These are phyloP conservation scores for Amaranthus hypochondriacus DNA, from an alignment of 148 eudicot genomes.

Conservation along the genomic window DNA sequence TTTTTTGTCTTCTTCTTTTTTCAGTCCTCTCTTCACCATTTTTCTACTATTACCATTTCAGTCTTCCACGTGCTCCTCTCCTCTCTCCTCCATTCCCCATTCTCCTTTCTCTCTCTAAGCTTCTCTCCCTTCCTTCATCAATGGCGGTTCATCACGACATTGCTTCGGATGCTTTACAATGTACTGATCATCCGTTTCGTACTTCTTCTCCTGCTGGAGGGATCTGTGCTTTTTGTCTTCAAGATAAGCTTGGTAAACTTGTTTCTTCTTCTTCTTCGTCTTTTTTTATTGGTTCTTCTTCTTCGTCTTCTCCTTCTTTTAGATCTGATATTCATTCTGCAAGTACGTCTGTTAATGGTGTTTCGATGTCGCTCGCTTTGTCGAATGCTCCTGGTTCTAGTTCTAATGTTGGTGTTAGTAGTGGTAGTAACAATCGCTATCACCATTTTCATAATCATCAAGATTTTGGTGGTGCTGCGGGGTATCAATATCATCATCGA, in stretches of 20 bases:
- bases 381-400: too few species aligned
- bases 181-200: conserved; percentile 54
- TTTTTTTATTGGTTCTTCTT: conserved; percentile 38
- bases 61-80: too few species aligned
- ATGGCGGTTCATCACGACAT: conserved; percentile 34
- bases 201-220: conserved; percentile 47
- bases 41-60: too few species aligned
- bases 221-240: conserved; percentile 93
- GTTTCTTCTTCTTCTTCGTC: conserved; percentile 71
- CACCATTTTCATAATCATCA: background rate
- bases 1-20: too few species aligned
- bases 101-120: background rate
- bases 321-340: conserved; percentile 39
- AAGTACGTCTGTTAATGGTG: too few species aligned
- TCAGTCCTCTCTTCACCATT: too few species aligned
- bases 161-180: conserved; percentile 40
- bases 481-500: conserved; percentile 1
- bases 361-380: too few species aligned
- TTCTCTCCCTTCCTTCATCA: background rate
- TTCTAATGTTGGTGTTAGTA: too few species aligned
- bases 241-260: conserved; percentile 80
- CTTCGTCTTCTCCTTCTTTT: conserved; percentile 57
- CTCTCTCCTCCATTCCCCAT: background rate
- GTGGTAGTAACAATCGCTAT: background rate
- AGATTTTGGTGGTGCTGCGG: background rate